Evolutionary conservation across 2,329 filamentous ascomycete species (phyloP), one percentile per base, ranked within the genome.

Genomic region (Fusarium albidum): DNA sequence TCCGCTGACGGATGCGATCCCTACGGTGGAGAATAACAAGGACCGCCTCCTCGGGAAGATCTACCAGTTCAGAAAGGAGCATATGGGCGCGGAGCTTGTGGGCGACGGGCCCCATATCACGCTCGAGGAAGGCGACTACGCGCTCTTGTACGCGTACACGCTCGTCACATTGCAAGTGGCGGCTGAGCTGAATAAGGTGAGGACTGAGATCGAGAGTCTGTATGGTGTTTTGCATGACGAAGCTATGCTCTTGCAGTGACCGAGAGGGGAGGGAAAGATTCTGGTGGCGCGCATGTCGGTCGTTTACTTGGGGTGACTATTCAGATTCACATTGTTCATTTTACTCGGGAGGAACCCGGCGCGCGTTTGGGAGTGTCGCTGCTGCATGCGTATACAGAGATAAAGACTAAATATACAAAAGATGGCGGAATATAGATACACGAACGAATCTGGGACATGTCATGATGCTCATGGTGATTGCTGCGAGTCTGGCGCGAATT

Each of bases 111-210:
- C 65, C 11, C 60, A 70, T 28, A 66, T 71, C 34, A 63, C 72
- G 13, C 79, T 86, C 2, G 87, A 86, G 59, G 90, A 93, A 70
- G 84, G 85, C 58, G 95, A 99, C 69, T 98, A 95, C 71, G 92
- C 94, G 59, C 77, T 98, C 62, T 75, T 98, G 35, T 99, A 98
- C 75, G 93, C 94, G 14, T 99, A 96, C 75, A 91, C 84, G 3
- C 75, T 90, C 37, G 85, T 89, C 40, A 88, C 86, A 8, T 81
- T 84, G 35, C 85, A 88, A 71, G 81, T 90, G 17, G 84, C 85
- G 2, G 84, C 85, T 48, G 86, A 89, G 72, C 73, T 90, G 37
- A 79, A 81, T 68, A 79, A 79, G 34, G 82, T 88, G 18, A 81
- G 84, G 62, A 77, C 71, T 55, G 85, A 88, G 69, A 79, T 90